phyloP scores from a whole-genome alignment of 2,329 filamentous ascomycete genomes.

The Cylindrodendrum hubeiense region DNA sequence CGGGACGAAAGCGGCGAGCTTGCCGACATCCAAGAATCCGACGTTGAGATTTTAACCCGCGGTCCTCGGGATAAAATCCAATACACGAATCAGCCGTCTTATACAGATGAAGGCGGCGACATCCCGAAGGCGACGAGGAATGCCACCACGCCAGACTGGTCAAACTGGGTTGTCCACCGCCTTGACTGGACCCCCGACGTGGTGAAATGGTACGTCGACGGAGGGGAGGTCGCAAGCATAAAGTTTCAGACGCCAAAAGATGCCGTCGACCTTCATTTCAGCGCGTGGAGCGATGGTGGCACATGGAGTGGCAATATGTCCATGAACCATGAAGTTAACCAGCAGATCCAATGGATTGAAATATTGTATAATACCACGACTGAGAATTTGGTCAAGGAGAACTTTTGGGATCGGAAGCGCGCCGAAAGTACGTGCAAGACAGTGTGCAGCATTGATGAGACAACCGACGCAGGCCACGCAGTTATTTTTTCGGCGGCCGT shows the following conservation, averaged over 20 bases:
- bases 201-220: slow-evolving; percentile 67
- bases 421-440: slow-evolving; percentile 20
- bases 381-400: slow-evolving; percentile 13
- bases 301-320: slow-evolving; percentile 69
- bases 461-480: slow-evolving; percentile 50
- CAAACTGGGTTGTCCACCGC: slow-evolving; percentile 67
- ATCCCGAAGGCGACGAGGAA: slow-evolving; percentile 58
- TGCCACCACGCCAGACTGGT: slow-evolving; percentile 62
- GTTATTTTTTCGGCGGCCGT: slow-evolving; percentile 38
- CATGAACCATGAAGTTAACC: slow-evolving; percentile 59
- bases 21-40: slow-evolving; percentile 59
- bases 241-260: slow-evolving; percentile 66
- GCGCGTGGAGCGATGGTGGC: slow-evolving; percentile 71
- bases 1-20: slow-evolving; percentile 47
- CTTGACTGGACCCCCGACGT: slow-evolving; percentile 68
- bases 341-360: slow-evolving; percentile 73
- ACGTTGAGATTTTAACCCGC: slow-evolving; percentile 63
- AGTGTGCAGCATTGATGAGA: slow-evolving; percentile 42
- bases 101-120: slow-evolving; percentile 57
- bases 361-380: slow-evolving; percentile 61
- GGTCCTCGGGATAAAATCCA: slow-evolving; percentile 57
- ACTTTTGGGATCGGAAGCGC: neutral
- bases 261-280: slow-evolving; percentile 63
- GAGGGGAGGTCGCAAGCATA: slow-evolving; percentile 60
- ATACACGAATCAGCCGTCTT: slow-evolving; percentile 71